Conservation (phyloP, 306 rosid genomes). For the Castanopsis chinensis region DNA sequence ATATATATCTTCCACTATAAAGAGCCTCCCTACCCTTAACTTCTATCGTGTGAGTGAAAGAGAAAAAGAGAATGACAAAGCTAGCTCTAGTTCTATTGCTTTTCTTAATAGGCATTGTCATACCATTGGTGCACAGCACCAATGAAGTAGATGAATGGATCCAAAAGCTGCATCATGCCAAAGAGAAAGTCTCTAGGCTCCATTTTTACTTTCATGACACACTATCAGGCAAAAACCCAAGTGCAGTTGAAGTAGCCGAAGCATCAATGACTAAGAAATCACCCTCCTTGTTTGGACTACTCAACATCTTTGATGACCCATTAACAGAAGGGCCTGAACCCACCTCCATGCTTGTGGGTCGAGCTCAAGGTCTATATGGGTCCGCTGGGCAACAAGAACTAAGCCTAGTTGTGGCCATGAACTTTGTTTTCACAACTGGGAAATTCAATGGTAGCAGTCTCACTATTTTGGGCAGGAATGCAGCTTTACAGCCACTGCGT, state of each 20-base stretch:
- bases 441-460: neutral
- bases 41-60: neutral
- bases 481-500: neutral
- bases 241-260: neutral
- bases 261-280: neutral
- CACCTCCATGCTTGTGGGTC: conserved; percentile 1
- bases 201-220: conserved; percentile 10
- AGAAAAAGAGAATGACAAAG: neutral
- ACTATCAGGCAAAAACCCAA: neutral
- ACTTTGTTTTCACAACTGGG: too few relatives aligned
- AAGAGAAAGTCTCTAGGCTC: conserved; percentile 2
- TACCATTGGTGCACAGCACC: neutral
- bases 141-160: neutral
- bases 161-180: neutral
- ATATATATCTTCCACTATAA: neutral
- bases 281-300: conserved; percentile 1
- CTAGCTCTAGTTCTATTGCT: neutral
- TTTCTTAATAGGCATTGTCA: neutral
- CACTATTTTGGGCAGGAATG: conserved; percentile 11
- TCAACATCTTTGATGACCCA: neutral
- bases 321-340: neutral
- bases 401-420: neutral
- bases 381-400: neutral
- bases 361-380: conserved; percentile 11
- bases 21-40: neutral